A percentile compares a stretch with the other conserved stretches of the same genome.
Evolutionary conservation across 768 basidiomycete species (phyloP).

Genomic region (Tephrocybe sp.): DNA sequence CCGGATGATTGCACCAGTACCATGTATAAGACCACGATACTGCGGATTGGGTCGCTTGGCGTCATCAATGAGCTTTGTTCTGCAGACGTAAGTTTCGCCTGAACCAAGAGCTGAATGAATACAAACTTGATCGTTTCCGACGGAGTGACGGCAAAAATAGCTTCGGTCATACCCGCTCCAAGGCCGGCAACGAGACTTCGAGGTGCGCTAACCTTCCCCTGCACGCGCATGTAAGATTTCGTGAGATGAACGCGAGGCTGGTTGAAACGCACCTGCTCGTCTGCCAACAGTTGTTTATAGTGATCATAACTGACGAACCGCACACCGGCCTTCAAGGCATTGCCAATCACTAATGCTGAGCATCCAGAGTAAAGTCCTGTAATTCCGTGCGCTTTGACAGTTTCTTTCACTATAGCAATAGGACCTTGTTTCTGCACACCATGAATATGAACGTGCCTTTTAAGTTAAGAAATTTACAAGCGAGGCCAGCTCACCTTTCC

Average conservation of each 20-base stretch:
- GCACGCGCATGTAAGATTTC: background rate
- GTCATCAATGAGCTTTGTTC: conserved; percentile 97
- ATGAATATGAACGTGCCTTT: background rate
- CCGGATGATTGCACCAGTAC: conserved; percentile 73
- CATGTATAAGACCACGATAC: conserved; percentile 87
- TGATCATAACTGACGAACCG: conserved; percentile 94
- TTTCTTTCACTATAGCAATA: conserved; percentile 71
- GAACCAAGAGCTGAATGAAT: background rate
- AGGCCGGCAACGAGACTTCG: conserved; percentile 81
- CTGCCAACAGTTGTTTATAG: conserved; percentile 83
- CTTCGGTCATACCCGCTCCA: conserved; percentile 90
- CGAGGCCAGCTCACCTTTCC: conserved; percentile 52
- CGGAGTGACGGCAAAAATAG: conserved; percentile 92
- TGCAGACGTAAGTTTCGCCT: conserved; percentile 28
- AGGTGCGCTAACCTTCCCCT: conserved; percentile 92
- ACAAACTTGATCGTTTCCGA: conserved; percentile 97
- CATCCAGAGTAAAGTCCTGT: conserved; percentile 92
- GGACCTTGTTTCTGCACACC: conserved; percentile 57
- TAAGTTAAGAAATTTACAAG: background rate
- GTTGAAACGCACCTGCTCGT: conserved; percentile 63
- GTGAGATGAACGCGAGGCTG: background rate
- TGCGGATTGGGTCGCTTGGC: conserved; percentile 82
- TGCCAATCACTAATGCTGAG: conserved; percentile 86
- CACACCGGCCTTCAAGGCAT: conserved; percentile 93
- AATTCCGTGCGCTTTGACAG: conserved; percentile 73